Conservation (phyloP, 2,329 filamentous ascomycete genomes). For the Pyricularia grisea region DNA sequence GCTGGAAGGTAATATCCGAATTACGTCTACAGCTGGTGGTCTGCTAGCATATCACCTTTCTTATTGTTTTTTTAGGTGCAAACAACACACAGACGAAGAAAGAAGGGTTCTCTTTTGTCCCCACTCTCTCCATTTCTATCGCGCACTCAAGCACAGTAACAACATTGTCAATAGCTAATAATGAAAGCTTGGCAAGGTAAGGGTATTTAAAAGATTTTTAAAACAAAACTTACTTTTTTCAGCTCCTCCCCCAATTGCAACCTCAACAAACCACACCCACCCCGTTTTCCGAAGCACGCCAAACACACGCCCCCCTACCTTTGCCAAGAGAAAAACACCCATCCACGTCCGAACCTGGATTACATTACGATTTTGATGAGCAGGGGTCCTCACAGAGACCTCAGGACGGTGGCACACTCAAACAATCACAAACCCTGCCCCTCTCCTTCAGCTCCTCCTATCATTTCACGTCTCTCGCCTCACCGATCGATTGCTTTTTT, state of each 20-base stretch:
- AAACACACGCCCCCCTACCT: background rate
- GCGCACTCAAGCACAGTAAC: too few relatives aligned
- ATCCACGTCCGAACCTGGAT: background rate
- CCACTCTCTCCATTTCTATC: background rate
- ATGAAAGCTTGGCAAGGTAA: background rate
- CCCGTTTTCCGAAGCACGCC: background rate
- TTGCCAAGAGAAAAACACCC: background rate
- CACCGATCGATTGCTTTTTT: background rate
- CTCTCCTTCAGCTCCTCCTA: constrained; percentile 5
- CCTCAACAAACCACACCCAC: background rate
- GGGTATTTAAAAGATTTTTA: too few relatives aligned
- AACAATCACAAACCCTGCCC: background rate
- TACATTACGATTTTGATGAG: background rate
- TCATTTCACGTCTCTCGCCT: background rate
- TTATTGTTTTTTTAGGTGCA: background rate
- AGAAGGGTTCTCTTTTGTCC: background rate
- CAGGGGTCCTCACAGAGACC: background rate
- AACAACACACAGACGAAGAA: background rate
- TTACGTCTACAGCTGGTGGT: too few relatives aligned
- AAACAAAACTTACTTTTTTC: background rate
- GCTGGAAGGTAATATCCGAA: background rate
- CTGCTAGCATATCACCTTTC: background rate
- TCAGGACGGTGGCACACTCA: background rate
- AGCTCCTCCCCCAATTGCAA: background rate
- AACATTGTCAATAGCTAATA: background rate